Base-by-base conservation (phyloP, 1,139 yeast species). In the Lodderomyces jiufengensis region DNA sequence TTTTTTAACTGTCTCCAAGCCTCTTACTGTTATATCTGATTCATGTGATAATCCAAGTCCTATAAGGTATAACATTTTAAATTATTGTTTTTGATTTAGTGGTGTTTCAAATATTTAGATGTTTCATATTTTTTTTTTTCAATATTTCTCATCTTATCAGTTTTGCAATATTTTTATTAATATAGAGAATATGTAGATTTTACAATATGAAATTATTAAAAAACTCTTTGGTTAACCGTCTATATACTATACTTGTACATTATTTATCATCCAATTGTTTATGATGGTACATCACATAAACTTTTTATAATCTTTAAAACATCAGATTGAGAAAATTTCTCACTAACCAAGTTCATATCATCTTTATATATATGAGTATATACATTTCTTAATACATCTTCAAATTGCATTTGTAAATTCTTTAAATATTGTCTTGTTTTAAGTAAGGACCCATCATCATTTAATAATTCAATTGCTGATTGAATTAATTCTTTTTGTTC, bases 41-140 rank as follows among this genome's bases (percentile, higher is more conserved):
- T 80, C 94, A 54, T 87, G 82, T 3, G 97, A 87, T 39, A 92
- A 76, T 6, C 98, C 98, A 41, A 92, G 70, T 6, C 98, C 98
- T 41, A 92, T 77, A 44, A 92, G 73, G 55, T 92, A 92, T 41
- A 92, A 72, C 98, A 92, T 92, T 37, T 13, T 29, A 21, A 28
- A 16, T 12, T 14, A 20, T 11, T 22, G 4, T 20, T 6, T 16
- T 22, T 16, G 36, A 18, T 24, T 13, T 24, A 27, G 15, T 25
- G 24, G 4, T 22, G 24, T 10, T 22, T 9, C 9, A 22, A 22
- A 22, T 22, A 22, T 22, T 6, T 22, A 22, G n/a, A 22, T 15
- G 14, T 28, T 5, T 29, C 20, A 30, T 18, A 30, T 23, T 31
- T 34, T 37, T 34, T 16, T 27, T 20, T 9, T 12, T 10, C 20